Conservation (phyloP, 2,329 filamentous ascomycete genomes). For the Gnomoniopsis smithogilvyi region DNA sequence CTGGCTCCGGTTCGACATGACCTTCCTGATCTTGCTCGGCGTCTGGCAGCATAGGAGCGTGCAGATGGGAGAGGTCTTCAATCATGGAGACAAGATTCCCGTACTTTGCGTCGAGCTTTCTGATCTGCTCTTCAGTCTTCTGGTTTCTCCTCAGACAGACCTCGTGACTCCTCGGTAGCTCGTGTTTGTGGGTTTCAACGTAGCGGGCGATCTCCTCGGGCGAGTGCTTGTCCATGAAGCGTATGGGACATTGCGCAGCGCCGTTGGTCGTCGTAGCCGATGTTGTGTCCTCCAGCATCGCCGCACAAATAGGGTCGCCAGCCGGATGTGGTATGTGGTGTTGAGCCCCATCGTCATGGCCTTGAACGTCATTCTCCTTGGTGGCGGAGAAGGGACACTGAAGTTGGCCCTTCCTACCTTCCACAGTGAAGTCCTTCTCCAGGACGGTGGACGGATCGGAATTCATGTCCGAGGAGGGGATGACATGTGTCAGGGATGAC, state of each 20-base stretch:
- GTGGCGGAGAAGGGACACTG: slow-evolving; percentile 73
- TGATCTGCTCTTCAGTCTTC: slow-evolving; percentile 78
- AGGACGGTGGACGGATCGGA: slow-evolving; percentile 60
- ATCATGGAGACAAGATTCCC: slow-evolving; percentile 93
- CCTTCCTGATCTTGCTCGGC: slow-evolving; percentile 46
- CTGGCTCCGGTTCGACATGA: slow-evolving; percentile 48
- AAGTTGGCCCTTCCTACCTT: slow-evolving; percentile 75
- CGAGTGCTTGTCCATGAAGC: slow-evolving; percentile 87
- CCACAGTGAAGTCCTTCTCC: slow-evolving; percentile 88
- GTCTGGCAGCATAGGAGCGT: slow-evolving; percentile 78
- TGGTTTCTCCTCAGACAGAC: slow-evolving; percentile 89
- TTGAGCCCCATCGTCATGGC: slow-evolving; percentile 19
- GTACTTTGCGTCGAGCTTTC: slow-evolving; percentile 90
- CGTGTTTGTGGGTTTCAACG: slow-evolving; percentile 92
- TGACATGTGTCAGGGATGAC: slow-evolving; percentile 42
- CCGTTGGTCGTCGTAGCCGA: slow-evolving; percentile 49
- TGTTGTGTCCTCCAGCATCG: slow-evolving; percentile 58
- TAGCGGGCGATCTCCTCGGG: slow-evolving; percentile 92
- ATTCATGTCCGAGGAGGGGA: slow-evolving; percentile 46
- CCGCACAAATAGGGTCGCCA: slow-evolving; percentile 60
- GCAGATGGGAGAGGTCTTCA: slow-evolving; percentile 79
- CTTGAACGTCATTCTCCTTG: slow-evolving; percentile 27
- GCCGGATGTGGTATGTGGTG: slow-evolving; percentile 43
- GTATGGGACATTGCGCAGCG: slow-evolving; percentile 77
- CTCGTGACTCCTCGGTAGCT: slow-evolving; percentile 89